Evolutionary conservation across 1,284 basidiomycete genomes (phyloP).

Genomic region (Pseudozyma sp.): DNA sequence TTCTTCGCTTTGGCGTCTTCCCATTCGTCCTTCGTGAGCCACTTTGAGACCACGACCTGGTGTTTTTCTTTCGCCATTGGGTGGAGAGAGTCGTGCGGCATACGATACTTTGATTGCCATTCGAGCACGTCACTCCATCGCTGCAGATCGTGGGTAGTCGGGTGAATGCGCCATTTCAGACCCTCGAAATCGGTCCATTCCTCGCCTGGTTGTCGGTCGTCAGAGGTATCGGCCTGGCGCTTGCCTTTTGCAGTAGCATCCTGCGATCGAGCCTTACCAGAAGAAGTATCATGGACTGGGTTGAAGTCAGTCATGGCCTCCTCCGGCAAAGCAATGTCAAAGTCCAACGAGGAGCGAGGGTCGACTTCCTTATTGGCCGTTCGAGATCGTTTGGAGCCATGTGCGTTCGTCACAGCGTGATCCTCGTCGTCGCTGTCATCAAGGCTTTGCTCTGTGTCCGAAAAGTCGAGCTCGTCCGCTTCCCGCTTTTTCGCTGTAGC

Average conservation of each 20-base stretch:
- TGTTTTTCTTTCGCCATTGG: slow-evolving; percentile 58
- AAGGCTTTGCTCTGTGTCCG: slow-evolving; percentile 22
- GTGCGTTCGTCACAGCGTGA: slow-evolving; percentile 7
- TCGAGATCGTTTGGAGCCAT: slow-evolving; percentile 30
- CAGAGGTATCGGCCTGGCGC: slow-evolving; percentile 51
- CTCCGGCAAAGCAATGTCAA: slow-evolving; percentile 30
- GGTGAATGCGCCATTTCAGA: slow-evolving; percentile 59
- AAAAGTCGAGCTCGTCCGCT: slow-evolving; percentile 33
- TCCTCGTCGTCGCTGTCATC: slow-evolving; percentile 21
- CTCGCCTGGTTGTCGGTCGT: slow-evolving; percentile 60
- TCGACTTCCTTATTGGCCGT: slow-evolving; percentile 22
- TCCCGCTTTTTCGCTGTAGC: slow-evolving; percentile 45
- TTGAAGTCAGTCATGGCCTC: slow-evolving; percentile 42
- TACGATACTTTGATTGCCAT: slow-evolving; percentile 59
- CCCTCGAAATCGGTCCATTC: slow-evolving; percentile 64
- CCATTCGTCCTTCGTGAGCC: slow-evolving; percentile 59
- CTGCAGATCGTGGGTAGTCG: slow-evolving; percentile 50
- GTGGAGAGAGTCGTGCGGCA: slow-evolving; percentile 62
- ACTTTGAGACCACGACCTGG: slow-evolving; percentile 54
- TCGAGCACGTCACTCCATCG: slow-evolving; percentile 52
- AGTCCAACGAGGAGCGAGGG: slow-evolving; percentile 31
- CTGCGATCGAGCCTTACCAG: not conserved
- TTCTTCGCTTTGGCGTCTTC: slow-evolving; percentile 59
- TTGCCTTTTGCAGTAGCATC: slow-evolving; percentile 18
- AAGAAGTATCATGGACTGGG: slow-evolving; percentile 10